Evolutionary conservation across 179 eudicot genomes (phyloP).

Genomic region (Gypsophila paniculata): DNA sequence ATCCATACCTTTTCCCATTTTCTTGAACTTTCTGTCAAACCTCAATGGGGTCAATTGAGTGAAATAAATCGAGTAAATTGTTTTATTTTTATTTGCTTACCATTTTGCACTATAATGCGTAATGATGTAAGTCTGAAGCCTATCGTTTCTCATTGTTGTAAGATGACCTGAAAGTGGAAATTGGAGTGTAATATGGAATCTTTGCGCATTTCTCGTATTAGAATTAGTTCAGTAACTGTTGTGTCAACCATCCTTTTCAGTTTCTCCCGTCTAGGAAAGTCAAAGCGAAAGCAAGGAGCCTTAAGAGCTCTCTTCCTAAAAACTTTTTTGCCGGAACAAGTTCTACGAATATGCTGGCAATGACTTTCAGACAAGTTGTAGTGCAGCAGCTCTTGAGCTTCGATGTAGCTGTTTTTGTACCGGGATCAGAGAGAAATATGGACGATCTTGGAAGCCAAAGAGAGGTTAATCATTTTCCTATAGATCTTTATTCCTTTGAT

Average conservation of each 20-base stretch:
- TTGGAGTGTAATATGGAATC: neutral
- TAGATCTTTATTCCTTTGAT: neutral
- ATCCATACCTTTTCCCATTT: too few species aligned
- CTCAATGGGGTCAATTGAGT: too few species aligned
- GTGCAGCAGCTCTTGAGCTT: constrained; percentile 69
- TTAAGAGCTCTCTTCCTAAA: constrained; percentile 43
- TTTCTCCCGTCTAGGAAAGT: constrained; percentile 81
- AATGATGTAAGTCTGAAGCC: neutral
- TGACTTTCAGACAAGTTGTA: constrained; percentile 94
- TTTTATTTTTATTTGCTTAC: neutral
- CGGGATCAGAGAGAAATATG: constrained; percentile 79
- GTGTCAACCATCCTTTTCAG: constrained; percentile 32
- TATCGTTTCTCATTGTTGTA: neutral
- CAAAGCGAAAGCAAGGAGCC: constrained; percentile 67
- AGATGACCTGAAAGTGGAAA: constrained; percentile 7
- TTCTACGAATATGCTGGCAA: constrained; percentile 64
- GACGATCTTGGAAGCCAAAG: constrained; percentile 66
- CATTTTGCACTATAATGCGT: neutral
- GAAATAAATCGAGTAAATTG: neutral
- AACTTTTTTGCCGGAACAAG: constrained; percentile 48
- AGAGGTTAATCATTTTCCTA: constrained; percentile 51
- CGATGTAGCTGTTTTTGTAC: constrained; percentile 56
- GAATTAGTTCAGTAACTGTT: neutral
- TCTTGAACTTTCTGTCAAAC: too few species aligned
- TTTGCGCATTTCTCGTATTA: neutral